phyloP scores from a whole-genome alignment of 176 grass and related monocot species.

The Leersia perrieri region DNA sequence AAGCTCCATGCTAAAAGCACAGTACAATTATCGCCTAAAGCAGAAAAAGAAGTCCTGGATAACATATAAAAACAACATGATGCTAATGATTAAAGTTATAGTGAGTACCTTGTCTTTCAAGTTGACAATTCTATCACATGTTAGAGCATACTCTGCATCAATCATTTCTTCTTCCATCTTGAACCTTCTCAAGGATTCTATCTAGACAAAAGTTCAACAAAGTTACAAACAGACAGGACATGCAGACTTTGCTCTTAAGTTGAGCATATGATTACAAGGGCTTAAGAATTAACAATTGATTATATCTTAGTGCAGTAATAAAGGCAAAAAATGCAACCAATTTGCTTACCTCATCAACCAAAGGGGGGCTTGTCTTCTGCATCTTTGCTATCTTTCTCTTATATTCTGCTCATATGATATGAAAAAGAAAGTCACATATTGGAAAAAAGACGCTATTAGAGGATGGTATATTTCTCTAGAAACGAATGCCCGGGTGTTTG shows the following conservation, averaged over 20 bases:
- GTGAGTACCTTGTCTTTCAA: slow-evolving; percentile 80
- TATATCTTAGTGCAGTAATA: not conserved
- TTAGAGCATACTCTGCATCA: slow-evolving; percentile 76
- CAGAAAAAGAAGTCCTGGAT: not conserved
- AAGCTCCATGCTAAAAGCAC: not conserved
- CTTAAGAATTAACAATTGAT: slow-evolving; percentile 1
- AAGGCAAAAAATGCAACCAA: not conserved
- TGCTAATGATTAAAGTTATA: slow-evolving; percentile 4
- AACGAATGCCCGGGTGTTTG: not conserved
- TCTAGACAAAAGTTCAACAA: slow-evolving; percentile 55
- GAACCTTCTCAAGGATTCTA: slow-evolving; percentile 74
- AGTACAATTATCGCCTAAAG: slow-evolving; percentile 6
- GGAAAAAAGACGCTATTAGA: slow-evolving; percentile 4
- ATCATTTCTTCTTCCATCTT: slow-evolving; percentile 85
- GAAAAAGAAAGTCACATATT: slow-evolving; percentile 13
- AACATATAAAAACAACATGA: not conserved
- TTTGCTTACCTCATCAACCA: slow-evolving; percentile 68
- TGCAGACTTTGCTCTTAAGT: not conserved
- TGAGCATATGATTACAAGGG: not conserved
- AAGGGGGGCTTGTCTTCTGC: slow-evolving; percentile 49
- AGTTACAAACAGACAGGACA: slow-evolving; percentile 29
- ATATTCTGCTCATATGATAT: slow-evolving; percentile 57
- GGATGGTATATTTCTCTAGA: not conserved
- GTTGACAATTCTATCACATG: slow-evolving; percentile 73
- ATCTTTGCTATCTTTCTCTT: slow-evolving; percentile 72